These are phyloP conservation scores for Amauroascus niger DNA, from an alignment of 2,329 filamentous ascomycete genomes.

Conservation along the genomic window DNA sequence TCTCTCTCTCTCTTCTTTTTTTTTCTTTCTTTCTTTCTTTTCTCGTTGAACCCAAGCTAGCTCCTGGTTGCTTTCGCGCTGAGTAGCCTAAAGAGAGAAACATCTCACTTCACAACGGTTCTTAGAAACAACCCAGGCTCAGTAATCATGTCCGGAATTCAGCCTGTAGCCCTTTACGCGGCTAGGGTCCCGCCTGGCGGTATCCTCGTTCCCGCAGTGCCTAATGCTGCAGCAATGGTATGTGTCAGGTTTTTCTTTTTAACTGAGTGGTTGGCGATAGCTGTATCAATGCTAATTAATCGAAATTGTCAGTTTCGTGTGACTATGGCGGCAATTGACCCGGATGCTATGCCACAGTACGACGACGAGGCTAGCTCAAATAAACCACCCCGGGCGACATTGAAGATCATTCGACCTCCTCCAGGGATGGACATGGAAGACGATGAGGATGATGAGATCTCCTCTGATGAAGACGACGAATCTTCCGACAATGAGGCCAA, in stretches of 20 bases:
- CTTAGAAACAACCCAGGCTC: neutral
- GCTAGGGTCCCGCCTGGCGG: slow-evolving; percentile 81
- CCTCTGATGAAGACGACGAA: slow-evolving; percentile 44
- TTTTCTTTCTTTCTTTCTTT: too few relatives aligned
- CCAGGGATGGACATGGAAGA: slow-evolving; percentile 48
- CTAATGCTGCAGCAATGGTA: slow-evolving; percentile 76
- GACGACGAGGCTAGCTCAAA: slow-evolving; percentile 54
- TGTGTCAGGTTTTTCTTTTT: slow-evolving; percentile 33
- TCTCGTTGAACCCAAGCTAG: too few relatives aligned
- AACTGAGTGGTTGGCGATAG: neutral
- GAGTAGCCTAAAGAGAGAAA: neutral
- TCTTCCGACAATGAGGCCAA: slow-evolving; percentile 65
- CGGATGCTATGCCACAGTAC: slow-evolving; percentile 61
- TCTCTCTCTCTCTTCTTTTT: too few relatives aligned
- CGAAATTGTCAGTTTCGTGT: slow-evolving; percentile 66
- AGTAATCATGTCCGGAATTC: slow-evolving; percentile 37
- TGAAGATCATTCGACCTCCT: slow-evolving; percentile 78
- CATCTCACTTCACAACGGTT: neutral
- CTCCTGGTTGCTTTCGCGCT: neutral
- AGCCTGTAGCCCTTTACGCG: slow-evolving; percentile 75
- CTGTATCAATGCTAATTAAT: neutral
- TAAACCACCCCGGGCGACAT: slow-evolving; percentile 63
- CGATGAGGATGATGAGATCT: slow-evolving; percentile 51
- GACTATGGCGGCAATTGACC: slow-evolving; percentile 97
- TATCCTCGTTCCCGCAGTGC: slow-evolving; percentile 66